phyloP scores from a whole-genome alignment of 257 asterid genomes.

The Verbascum thapsus region DNA sequence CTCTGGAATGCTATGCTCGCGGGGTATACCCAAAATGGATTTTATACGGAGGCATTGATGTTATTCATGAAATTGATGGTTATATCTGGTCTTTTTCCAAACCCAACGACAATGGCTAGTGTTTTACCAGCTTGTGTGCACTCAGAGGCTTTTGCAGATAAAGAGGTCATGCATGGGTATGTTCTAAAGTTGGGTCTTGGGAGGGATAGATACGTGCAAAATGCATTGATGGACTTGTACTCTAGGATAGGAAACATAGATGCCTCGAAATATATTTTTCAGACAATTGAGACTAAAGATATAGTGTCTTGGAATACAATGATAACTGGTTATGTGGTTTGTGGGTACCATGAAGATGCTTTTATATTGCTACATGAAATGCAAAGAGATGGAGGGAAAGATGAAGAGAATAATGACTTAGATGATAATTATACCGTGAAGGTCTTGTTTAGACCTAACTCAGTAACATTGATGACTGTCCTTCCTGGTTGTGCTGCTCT shows the following conservation, averaged over 20 bases:
- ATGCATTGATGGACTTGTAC: conserved; percentile 89
- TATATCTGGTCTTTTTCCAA: conserved; percentile 51
- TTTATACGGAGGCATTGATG: conserved; percentile 52
- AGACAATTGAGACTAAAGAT: conserved; percentile 65
- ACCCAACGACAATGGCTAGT: conserved; percentile 80
- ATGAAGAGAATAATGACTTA: conserved; percentile 21
- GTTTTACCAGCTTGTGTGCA: conserved; percentile 89
- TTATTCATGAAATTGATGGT: conserved; percentile 58
- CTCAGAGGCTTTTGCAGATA: conserved; percentile 55
- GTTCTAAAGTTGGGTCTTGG: conserved; percentile 71
- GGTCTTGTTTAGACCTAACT: conserved; percentile 56
- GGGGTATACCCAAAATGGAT: conserved; percentile 81
- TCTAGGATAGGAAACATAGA: conserved; percentile 65
- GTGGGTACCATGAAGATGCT: conserved; percentile 78
- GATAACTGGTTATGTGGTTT: conserved; percentile 77
- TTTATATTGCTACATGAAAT: conserved; percentile 50
- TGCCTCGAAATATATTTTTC: conserved; percentile 56
- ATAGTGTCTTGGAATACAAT: conserved; percentile 83
- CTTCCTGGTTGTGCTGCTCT: conserved; percentile 86
- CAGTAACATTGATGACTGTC: conserved; percentile 77
- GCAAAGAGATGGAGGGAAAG: conserved; percentile 42
- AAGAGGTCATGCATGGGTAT: conserved; percentile 80
- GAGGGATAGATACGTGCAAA: conserved; percentile 64
- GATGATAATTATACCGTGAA: conserved; percentile 20
- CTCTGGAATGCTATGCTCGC: conserved; percentile 93